Evolutionary conservation across 805 yeast genomes (phyloP), one percentile per base, ranked within the genome.

Genomic region (Yarrowia sp.): DNA sequence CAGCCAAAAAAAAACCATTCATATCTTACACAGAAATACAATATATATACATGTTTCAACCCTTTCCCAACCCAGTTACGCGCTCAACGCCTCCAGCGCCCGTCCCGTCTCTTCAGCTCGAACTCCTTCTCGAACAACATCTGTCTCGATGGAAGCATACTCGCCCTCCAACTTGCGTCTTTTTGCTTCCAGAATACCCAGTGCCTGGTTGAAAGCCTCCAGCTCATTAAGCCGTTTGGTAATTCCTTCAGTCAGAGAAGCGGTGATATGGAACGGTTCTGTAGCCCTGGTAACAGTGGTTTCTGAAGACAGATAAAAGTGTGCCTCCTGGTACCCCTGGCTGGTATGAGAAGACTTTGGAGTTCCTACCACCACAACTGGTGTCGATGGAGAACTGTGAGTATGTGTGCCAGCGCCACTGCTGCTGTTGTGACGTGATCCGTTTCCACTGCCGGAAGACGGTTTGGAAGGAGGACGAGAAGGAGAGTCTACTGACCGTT

Each of bases 131-230:
- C 61, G n/a, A 9, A 24, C 35, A 6, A 38, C 61, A 14, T 54
- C 61, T 10, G 35, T 54, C 33, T 54, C 61, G 7, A 36, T 28
- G 17, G 22, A 24, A 22, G 46, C 61, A 54, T 54, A 54, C 36
- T 54, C 61, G 12, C 22, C 61, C 26, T 54, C 61, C 46, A 54
- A 5, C 44, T 24, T 22, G 17, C 61, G 33, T 17, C 22, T 17
- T 17, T 54, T 54, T 14, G 61, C 61, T 24, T 54, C 61, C 26
- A 19, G 5, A 19, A 54, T 54, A 3, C 38, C 61, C 46, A 54
- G 6, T 11, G 61, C 32, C 46, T 54, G 61, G 19, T 38, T 54
- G 35, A 54, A 54, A 14, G 61, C 61, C 19, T 54, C 61, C 46
- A 54, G 46, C 36, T 54, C 61, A n/a, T 6, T 36, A 14, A 54